Conservation (phyloP, 495 filamentous ascomycete genomes). For the Tuber aestivum region DNA sequence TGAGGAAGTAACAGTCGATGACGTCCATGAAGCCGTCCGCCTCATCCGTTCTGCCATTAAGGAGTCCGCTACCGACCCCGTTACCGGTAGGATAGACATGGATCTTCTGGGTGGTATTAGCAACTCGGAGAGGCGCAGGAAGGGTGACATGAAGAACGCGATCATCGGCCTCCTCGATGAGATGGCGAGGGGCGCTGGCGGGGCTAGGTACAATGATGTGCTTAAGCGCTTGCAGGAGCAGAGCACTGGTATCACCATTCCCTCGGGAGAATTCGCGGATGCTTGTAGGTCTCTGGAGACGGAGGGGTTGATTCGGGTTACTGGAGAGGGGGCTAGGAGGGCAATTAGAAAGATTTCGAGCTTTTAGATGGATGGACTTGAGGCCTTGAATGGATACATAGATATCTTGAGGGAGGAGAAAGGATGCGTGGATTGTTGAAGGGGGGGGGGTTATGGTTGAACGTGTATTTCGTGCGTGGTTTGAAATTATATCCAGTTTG, state of each 20-base stretch:
- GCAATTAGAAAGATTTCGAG: constrained; percentile 72
- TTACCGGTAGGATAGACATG: constrained; percentile 96
- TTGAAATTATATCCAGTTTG: not conserved
- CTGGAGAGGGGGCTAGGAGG: constrained; percentile 77
- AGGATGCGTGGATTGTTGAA: not conserved
- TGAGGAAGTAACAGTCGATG: constrained; percentile 63
- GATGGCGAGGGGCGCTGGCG: constrained; percentile 55
- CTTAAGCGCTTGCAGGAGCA: constrained; percentile 66
- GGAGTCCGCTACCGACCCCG: constrained; percentile 83
- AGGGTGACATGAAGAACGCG: constrained; percentile 76
- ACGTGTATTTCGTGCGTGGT: not conserved
- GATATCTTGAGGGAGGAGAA: not conserved
- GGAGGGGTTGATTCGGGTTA: constrained; percentile 74
- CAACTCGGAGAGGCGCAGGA: constrained; percentile 70
- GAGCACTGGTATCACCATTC: constrained; percentile 60
- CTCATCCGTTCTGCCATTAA: constrained; percentile 93
- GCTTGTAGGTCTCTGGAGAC: constrained; percentile 71
- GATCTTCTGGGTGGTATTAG: constrained; percentile 84
- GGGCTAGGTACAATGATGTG: constrained; percentile 71
- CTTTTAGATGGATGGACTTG: constrained; percentile 15
- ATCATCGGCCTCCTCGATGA: constrained; percentile 71
- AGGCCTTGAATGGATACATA: not conserved
- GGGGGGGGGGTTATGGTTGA: not conserved
- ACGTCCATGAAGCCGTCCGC: constrained; percentile 86
- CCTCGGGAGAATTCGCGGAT: constrained; percentile 72